Evolutionary conservation across 2,329 filamentous ascomycete species (phyloP).

Genomic region (Alternaria conjuncta): DNA sequence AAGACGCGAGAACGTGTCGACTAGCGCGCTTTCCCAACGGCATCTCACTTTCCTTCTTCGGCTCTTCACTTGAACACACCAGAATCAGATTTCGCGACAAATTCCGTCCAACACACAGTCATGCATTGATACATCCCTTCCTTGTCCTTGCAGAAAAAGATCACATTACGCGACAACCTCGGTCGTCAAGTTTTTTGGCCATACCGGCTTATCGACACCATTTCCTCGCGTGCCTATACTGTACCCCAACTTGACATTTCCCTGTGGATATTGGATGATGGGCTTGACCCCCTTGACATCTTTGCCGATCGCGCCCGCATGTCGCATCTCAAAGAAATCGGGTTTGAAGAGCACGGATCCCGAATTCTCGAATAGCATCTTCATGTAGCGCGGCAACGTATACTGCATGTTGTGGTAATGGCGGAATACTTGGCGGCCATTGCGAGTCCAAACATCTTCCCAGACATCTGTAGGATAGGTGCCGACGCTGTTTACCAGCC

Average conservation of each 20-base stretch:
- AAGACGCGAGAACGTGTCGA: background rate
- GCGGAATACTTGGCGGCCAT: conserved; percentile 58
- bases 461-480: conserved; percentile 53
- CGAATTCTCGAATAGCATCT: conserved; percentile 50
- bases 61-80: too few relatives aligned
- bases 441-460: conserved; percentile 55
- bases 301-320: conserved; percentile 47
- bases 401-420: conserved; percentile 59
- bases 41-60: background rate
- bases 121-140: too few relatives aligned
- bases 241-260: conserved; percentile 48
- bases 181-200: conserved; percentile 55
- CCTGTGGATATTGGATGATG: conserved; percentile 48
- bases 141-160: background rate
- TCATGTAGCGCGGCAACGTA: conserved; percentile 50
- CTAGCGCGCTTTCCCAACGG: background rate
- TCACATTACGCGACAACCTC: conserved; percentile 43
- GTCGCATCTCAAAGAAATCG: conserved; percentile 57
- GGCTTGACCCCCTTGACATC: conserved; percentile 54
- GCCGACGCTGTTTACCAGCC: conserved; percentile 43
- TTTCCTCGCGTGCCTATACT: conserved; percentile 60
- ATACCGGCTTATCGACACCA: conserved; percentile 56
- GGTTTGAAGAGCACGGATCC: conserved; percentile 53
- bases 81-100: too few relatives aligned
- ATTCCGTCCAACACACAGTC: too few relatives aligned